Conservation (phyloP, 2,329 filamentous ascomycete species). For the Paraconiothyrium sp. region DNA sequence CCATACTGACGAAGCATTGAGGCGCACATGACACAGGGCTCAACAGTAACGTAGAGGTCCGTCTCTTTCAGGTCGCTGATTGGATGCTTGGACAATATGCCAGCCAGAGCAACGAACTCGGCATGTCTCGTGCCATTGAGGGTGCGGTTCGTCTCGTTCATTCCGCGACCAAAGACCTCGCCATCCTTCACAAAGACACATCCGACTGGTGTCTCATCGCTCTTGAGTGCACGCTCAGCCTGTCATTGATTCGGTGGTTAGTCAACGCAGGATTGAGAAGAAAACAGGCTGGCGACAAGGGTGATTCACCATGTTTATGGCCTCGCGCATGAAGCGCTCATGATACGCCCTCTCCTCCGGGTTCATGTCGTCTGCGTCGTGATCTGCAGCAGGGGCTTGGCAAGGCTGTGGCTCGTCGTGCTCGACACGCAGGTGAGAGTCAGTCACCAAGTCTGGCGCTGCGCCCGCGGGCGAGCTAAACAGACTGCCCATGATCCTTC, state of each 20-base stretch:
- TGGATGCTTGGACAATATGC: conserved; percentile 71
- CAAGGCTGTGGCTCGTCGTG: conserved; percentile 28
- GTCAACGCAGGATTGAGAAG: conserved; percentile 15
- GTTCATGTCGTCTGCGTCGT: conserved; percentile 40
- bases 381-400: conserved; percentile 40
- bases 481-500: not conserved
- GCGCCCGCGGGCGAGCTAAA: conserved; percentile 10
- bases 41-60: conserved; percentile 94
- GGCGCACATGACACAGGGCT: conserved; percentile 99
- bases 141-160: conserved; percentile 84
- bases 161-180: conserved; percentile 84
- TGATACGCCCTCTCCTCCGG: conserved; percentile 58
- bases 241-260: conserved; percentile 51
- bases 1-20: conserved; percentile 88
- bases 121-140: conserved; percentile 84
- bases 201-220: conserved; percentile 94
- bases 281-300: conserved; percentile 12
- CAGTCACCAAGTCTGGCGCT: not conserved
- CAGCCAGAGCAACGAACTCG: conserved; percentile 86
- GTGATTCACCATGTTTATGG: conserved; percentile 78
- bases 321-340: conserved; percentile 81
- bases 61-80: conserved; percentile 75
- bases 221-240: conserved; percentile 82
- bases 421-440: conserved; percentile 3
- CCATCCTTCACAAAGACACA: conserved; percentile 89